Evolutionary conservation across 2,329 filamentous ascomycete genomes (phyloP).

Genomic region (Gliomastix tumulicola): DNA sequence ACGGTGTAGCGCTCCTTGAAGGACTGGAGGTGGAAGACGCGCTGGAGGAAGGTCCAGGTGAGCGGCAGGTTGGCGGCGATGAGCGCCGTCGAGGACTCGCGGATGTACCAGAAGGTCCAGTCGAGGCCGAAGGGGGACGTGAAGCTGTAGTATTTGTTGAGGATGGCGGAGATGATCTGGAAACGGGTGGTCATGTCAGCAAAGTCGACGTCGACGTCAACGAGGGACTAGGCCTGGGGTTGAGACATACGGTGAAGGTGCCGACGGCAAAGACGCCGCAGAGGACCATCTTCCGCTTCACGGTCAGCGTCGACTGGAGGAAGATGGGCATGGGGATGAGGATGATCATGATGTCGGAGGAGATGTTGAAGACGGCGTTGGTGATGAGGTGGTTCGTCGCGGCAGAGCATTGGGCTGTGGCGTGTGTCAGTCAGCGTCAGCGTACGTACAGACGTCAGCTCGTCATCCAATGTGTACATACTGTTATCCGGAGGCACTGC

Average conservation of each 20-base stretch:
- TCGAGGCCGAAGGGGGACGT: constrained; percentile 25
- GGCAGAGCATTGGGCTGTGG: constrained; percentile 45
- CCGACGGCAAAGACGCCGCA: constrained; percentile 35
- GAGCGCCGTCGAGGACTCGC: constrained; percentile 36
- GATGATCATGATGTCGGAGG: constrained; percentile 51
- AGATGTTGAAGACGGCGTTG: constrained; percentile 50
- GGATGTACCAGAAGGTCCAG: constrained; percentile 38
- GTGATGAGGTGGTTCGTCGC: constrained; percentile 48
- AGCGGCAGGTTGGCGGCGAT: constrained; percentile 35
- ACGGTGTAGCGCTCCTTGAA: constrained; percentile 13
- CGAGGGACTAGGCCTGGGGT: neutral
- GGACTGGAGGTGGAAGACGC: constrained; percentile 21
- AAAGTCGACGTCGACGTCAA: too few relatives aligned
- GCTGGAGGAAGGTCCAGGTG: constrained; percentile 33
- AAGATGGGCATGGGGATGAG: constrained; percentile 46
- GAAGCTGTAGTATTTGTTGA: constrained; percentile 38
- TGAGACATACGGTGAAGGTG: constrained; percentile 29
- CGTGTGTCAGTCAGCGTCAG: constrained; percentile 5
- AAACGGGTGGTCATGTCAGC: too few relatives aligned
- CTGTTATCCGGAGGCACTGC: constrained; percentile 43
- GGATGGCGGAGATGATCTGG: constrained; percentile 40
- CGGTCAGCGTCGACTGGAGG: constrained; percentile 35
- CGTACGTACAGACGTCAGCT: too few relatives aligned
- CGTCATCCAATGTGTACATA: constrained; percentile 14
- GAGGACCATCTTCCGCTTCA: constrained; percentile 44